phyloP scores from a whole-genome alignment of 2,329 filamentous ascomycete genomes.

The Colletotrichum trifolii region DNA sequence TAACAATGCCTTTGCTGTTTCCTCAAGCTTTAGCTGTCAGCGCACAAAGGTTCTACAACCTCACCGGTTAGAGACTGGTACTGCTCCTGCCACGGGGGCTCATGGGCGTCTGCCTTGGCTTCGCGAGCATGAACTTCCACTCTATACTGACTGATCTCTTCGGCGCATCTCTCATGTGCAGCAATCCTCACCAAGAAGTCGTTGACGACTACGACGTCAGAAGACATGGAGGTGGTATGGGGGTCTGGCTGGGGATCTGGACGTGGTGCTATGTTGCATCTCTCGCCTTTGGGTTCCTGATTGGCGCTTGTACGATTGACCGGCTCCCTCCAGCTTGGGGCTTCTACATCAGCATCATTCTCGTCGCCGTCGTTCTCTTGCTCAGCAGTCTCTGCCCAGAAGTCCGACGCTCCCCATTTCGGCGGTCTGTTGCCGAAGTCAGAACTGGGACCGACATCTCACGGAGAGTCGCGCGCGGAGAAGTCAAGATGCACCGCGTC shows the following conservation, averaged over 20 bases:
- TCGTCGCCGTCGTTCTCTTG: slow-evolving; percentile 72
- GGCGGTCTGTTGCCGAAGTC: slow-evolving; percentile 75
- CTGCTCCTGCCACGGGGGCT: slow-evolving; percentile 72
- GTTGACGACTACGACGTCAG: slow-evolving; percentile 75
- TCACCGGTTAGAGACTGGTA: slow-evolving; percentile 66
- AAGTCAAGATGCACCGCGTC: slow-evolving; percentile 80
- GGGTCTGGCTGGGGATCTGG: slow-evolving; percentile 83
- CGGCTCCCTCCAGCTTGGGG: slow-evolving; percentile 75
- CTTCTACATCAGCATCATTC: slow-evolving; percentile 77
- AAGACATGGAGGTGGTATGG: slow-evolving; percentile 81
- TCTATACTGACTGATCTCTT: slow-evolving; percentile 79
- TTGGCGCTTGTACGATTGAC: slow-evolving; percentile 77
- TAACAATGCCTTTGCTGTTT: slow-evolving; percentile 79
- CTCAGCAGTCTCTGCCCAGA: slow-evolving; percentile 80
- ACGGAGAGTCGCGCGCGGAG: slow-evolving; percentile 73
- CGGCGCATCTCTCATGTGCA: slow-evolving; percentile 79
- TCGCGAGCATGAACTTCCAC: slow-evolving; percentile 82
- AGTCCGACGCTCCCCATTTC: slow-evolving; percentile 75
- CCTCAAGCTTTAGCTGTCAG: slow-evolving; percentile 78
- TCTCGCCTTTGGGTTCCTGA: slow-evolving; percentile 76
- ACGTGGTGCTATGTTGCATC: slow-evolving; percentile 82
- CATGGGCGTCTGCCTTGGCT: slow-evolving; percentile 77
- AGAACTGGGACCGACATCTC: slow-evolving; percentile 63
- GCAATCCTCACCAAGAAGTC: slow-evolving; percentile 77
- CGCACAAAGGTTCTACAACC: slow-evolving; percentile 64